Base-by-base conservation (phyloP, 257 asterid genomes). In the Nicotiana obtusifolia region DNA sequence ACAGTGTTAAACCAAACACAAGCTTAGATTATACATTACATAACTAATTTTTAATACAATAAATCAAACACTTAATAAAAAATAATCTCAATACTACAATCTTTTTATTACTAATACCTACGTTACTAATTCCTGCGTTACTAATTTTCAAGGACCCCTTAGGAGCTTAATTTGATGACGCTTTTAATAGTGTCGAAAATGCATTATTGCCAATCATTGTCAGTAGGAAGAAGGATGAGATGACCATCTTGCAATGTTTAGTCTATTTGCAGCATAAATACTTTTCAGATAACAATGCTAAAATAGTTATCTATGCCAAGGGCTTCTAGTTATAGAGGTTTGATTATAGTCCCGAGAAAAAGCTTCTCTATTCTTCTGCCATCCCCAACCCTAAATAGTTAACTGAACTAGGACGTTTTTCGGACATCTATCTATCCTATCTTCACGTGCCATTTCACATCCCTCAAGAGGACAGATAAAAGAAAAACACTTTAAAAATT, bases 391-490 rank as follows among this genome's bases (percentile, higher is more conserved):
- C 9, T 17, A 60, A 78, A 60, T 44, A 33, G 37, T 41, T 61
- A 37, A 6, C 71, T 60, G 81, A 77, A 77, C 22, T 78, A 35
- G 22, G 71, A 59, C 81, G 81, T 78, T 41, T 20, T 5, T n/a
- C 10, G 35, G 15, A 37, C 64, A 14, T 54, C 66, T 30, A 37
- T 24, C 59, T 54, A 76, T 49, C 59, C 80, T 76, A 60, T 30
- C 71, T 78, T 78, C 71, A 78, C 81, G 81, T 78, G 81, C 71
- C 69, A n/a, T 59, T 56, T 62, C 81, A 59, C 67, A 31, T 37
- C 71, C 69, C 69, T 56, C 81, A 31, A 57, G 33, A 33, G 53
- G 31, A 19, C 17, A 60, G 15, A 60, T 9, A 60, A 7, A 60
- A 19, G 20, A 57, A 19, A 57, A 5, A 57, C 26, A 57, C 26